Evolutionary conservation across 75 land plant species (phyloP).

Genomic region (Picea glauca): DNA sequence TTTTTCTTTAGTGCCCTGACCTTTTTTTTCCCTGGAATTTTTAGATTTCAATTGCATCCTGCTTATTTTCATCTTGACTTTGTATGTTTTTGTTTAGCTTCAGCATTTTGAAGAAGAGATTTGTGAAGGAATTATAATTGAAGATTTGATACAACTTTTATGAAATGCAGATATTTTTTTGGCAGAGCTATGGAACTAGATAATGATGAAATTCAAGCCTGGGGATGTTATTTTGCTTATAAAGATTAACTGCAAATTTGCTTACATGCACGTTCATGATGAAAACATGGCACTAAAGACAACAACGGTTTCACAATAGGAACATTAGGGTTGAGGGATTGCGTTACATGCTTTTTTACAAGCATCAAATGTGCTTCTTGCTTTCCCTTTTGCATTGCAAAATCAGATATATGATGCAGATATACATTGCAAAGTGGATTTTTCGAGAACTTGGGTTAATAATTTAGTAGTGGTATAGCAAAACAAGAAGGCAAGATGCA

Average conservation of each 20-base stretch:
- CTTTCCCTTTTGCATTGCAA: not conserved
- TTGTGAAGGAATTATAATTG: not conserved
- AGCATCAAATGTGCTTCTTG: not conserved
- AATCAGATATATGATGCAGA: not conserved
- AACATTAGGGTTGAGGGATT: not conserved
- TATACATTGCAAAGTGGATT: not conserved
- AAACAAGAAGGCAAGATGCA: constrained; percentile 13
- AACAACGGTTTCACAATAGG: not conserved
- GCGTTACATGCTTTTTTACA: not conserved
- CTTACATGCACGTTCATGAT: not conserved
- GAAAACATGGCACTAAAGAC: not conserved
- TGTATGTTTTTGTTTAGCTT: not conserved
- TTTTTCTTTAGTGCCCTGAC: too few relatives aligned
- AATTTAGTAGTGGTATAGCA: not conserved
- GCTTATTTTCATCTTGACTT: not conserved
- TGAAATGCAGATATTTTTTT: too few relatives aligned
- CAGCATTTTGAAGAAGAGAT: not conserved
- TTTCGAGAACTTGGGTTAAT: not conserved
- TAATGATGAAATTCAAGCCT: not conserved
- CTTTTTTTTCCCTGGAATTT: too few relatives aligned
- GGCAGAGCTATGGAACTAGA: not conserved
- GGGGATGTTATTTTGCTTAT: not conserved
- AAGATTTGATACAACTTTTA: not conserved
- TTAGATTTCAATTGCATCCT: not conserved
- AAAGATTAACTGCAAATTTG: not conserved